Percentiles rank a stretch among this genome's conserved stretches.
phyloP scores from a whole-genome alignment of 2,329 filamentous ascomycete species.

The Alternaria postmessia region DNA sequence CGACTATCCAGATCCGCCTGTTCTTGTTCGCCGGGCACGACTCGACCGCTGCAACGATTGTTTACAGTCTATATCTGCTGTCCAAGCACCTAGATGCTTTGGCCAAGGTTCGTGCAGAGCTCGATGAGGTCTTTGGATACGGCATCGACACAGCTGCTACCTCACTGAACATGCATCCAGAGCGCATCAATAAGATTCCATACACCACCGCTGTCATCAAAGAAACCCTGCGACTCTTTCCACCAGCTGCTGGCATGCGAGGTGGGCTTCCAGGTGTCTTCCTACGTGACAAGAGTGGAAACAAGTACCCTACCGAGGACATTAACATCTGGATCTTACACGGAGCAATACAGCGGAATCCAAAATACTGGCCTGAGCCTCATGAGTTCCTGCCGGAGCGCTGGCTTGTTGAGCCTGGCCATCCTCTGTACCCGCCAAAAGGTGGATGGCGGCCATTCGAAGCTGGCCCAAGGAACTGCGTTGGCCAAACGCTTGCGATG shows the following conservation, averaged over 20 bases:
- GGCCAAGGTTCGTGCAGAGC: slow-evolving; percentile 35
- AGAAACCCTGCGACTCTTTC: slow-evolving; percentile 45
- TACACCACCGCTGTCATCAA: slow-evolving; percentile 48
- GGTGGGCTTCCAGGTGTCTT: slow-evolving; percentile 20
- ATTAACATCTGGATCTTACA: slow-evolving; percentile 26
- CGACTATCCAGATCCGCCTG: slow-evolving; percentile 5
- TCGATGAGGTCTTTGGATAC: slow-evolving; percentile 41
- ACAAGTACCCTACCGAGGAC: slow-evolving; percentile 29
- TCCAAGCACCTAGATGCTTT: slow-evolving; percentile 34
- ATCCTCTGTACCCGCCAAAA: slow-evolving; percentile 24
- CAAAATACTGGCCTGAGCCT: slow-evolving; percentile 27
- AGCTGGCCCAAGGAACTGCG: slow-evolving; percentile 41
- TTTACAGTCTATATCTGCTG: slow-evolving; percentile 41
- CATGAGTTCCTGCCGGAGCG: slow-evolving; percentile 38
- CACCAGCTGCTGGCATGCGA: slow-evolving; percentile 43
- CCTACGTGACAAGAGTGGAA: slow-evolving; percentile 30
- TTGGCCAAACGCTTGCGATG: slow-evolving; percentile 31
- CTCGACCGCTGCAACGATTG: slow-evolving; percentile 44
- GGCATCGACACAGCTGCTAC: slow-evolving; percentile 18
- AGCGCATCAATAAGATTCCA: slow-evolving; percentile 39
- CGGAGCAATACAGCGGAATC: slow-evolving; percentile 25
- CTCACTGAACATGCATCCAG: slow-evolving; percentile 29
- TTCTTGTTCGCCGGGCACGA: slow-evolving; percentile 48
- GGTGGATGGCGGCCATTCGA: slow-evolving; percentile 50
- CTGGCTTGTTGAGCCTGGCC: slow-evolving; percentile 23